These are phyloP conservation scores for Tricholoma flavovirens DNA, from an alignment of 768 basidiomycete species.

Conservation along the genomic window DNA sequence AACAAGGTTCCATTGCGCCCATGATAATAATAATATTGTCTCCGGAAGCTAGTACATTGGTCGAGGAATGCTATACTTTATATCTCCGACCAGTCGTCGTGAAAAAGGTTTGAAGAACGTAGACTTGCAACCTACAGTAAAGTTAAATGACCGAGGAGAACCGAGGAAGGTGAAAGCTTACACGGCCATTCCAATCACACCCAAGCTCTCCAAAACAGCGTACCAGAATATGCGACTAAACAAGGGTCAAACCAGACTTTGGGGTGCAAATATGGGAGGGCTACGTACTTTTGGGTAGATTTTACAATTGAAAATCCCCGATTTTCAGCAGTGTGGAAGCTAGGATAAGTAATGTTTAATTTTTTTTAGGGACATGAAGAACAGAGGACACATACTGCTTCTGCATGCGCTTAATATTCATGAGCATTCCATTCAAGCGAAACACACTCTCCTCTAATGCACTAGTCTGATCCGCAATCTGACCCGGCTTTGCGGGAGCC, in stretches of 20 bases:
- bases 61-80: slow-evolving; percentile 54
- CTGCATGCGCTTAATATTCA: slow-evolving; percentile 88
- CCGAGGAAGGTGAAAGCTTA: slow-evolving; percentile 32
- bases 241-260: background rate
- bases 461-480: slow-evolving; percentile 88
- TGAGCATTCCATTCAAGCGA: slow-evolving; percentile 79
- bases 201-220: slow-evolving; percentile 73
- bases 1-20: too few relatives aligned
- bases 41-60: background rate
- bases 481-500: slow-evolving; percentile 81
- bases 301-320: slow-evolving; percentile 91
- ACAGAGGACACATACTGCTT: slow-evolving; percentile 65
- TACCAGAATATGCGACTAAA: slow-evolving; percentile 93
- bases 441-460: slow-evolving; percentile 95
- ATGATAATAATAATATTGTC: too few relatives aligned
- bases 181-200: slow-evolving; percentile 82
- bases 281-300: slow-evolving; percentile 82
- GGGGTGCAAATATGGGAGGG: background rate
- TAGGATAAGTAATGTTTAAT: slow-evolving; percentile 23
- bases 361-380: slow-evolving; percentile 4
- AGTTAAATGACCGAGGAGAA: slow-evolving; percentile 2
- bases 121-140: slow-evolving; percentile 72
- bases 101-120: slow-evolving; percentile 93
- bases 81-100: slow-evolving; percentile 87
- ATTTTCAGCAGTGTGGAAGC: slow-evolving; percentile 92